Conservation (phyloP, 441 rosid genomes). For the Gossypium gossypioides region DNA sequence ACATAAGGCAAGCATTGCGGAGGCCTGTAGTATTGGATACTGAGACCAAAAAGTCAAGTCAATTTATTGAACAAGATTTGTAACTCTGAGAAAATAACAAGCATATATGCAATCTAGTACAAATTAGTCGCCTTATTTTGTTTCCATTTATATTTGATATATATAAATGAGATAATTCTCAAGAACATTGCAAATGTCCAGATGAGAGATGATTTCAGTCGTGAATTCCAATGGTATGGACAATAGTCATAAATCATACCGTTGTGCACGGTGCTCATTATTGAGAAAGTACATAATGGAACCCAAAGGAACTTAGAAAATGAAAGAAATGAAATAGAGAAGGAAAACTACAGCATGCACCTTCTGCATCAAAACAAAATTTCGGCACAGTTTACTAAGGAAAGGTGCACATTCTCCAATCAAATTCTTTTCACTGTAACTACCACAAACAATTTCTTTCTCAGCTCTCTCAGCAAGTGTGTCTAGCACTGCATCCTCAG, state of each 20-base stretch:
- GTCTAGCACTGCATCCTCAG: slow-evolving; percentile 85
- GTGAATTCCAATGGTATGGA: slow-evolving; percentile 1
- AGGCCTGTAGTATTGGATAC: slow-evolving; percentile 89
- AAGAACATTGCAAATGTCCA: not conserved
- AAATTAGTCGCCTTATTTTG: not conserved
- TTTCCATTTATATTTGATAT: not conserved
- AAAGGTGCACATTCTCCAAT: slow-evolving; percentile 77
- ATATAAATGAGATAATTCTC: not conserved
- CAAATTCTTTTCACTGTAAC: slow-evolving; percentile 50
- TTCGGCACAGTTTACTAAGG: slow-evolving; percentile 86
- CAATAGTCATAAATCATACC: not conserved
- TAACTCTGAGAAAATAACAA: not conserved
- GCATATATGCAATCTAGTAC: not conserved
- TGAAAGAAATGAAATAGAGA: slow-evolving; percentile 4
- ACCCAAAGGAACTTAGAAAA: not conserved
- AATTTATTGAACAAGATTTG: slow-evolving; percentile 4
- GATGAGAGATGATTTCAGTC: not conserved
- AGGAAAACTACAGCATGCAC: slow-evolving; percentile 25
- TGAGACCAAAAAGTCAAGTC: slow-evolving; percentile 25
- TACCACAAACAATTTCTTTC: slow-evolving; percentile 76
- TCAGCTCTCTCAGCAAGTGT: slow-evolving; percentile 80
- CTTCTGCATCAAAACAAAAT: slow-evolving; percentile 77
- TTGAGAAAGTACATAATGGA: slow-evolving; percentile 4
- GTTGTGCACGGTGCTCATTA: not conserved
- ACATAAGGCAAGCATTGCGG: slow-evolving; percentile 93